A percentile compares a stretch with the other conserved stretches of the same genome.
Conservation (phyloP, 2,329 filamentous ascomycete species). For the Fusarium oligoseptatum region DNA sequence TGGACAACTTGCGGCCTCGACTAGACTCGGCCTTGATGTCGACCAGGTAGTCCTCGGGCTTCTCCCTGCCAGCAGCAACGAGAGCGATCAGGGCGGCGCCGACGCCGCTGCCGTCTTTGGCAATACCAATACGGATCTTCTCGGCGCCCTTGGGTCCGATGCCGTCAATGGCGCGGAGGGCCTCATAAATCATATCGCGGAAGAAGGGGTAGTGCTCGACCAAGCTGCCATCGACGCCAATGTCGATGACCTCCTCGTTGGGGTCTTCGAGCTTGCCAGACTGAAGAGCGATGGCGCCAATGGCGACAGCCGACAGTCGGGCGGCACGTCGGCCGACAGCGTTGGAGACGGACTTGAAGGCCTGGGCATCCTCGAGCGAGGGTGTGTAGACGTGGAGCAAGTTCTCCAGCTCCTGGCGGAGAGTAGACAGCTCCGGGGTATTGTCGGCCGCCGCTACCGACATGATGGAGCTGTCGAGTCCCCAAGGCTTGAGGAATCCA, state of each 20-base stretch:
- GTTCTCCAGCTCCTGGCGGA: constrained; percentile 83
- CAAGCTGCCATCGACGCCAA: constrained; percentile 93
- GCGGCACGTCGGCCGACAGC: constrained; percentile 92
- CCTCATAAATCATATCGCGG: constrained; percentile 87
- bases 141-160: constrained; percentile 85
- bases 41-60: constrained; percentile 59
- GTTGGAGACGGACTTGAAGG: constrained; percentile 84
- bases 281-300: constrained; percentile 86
- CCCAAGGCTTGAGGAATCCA: constrained; percentile 83
- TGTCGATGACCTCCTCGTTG: constrained; percentile 81
- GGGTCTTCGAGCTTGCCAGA: constrained; percentile 77
- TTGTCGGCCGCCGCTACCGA: constrained; percentile 87
- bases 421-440: constrained; percentile 76
- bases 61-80: constrained; percentile 79
- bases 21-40: constrained; percentile 57
- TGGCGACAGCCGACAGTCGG: constrained; percentile 86
- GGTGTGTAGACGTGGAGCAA: constrained; percentile 82
- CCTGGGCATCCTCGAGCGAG: constrained; percentile 86
- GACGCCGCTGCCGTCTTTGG: constrained; percentile 88
- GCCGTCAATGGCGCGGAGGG: constrained; percentile 79
- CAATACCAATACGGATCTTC: constrained; percentile 92
- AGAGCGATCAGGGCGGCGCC: constrained; percentile 95
- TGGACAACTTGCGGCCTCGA: constrained; percentile 50
- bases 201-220: constrained; percentile 98
- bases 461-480: constrained; percentile 90